These are phyloP conservation scores for Lolium multiflorum DNA, from an alignment of 176 grass and related monocot species.

Conservation along the genomic window DNA sequence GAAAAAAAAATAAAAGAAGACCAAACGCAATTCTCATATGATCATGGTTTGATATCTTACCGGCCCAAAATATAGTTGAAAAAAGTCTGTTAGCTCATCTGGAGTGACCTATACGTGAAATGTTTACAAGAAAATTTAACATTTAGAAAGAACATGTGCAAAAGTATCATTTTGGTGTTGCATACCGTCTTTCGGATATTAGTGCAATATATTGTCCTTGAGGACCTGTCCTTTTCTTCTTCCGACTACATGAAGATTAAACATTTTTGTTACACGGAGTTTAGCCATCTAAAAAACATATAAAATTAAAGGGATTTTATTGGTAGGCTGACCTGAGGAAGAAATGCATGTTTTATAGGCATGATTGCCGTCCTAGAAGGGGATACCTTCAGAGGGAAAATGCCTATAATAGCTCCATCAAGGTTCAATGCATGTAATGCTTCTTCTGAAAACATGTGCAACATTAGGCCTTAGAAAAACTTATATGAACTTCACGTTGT, in stretches of 20 bases:
- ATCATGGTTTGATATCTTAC: background rate
- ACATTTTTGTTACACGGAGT: background rate
- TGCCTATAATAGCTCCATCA: background rate
- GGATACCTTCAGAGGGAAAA: background rate
- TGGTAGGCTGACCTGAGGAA: background rate
- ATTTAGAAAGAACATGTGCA: background rate
- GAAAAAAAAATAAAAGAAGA: background rate
- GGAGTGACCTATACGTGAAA: background rate
- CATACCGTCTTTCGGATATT: background rate
- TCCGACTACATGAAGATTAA: background rate
- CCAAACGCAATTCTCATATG: background rate
- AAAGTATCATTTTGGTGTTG: background rate
- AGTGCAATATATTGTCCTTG: background rate
- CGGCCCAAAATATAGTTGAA: background rate
- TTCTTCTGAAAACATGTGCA: background rate
- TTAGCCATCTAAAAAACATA: background rate
- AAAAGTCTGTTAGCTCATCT: background rate
- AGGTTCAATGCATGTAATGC: background rate
- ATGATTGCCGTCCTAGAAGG: background rate
- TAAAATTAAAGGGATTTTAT: background rate
- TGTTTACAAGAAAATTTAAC: background rate
- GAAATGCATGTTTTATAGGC: background rate
- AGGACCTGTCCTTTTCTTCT: constrained; percentile 14
- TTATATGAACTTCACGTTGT: background rate
- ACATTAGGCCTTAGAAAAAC: background rate